Evolutionary conservation across 148 eudicot genomes (phyloP).

Genomic region (Simmondsia chinensis): DNA sequence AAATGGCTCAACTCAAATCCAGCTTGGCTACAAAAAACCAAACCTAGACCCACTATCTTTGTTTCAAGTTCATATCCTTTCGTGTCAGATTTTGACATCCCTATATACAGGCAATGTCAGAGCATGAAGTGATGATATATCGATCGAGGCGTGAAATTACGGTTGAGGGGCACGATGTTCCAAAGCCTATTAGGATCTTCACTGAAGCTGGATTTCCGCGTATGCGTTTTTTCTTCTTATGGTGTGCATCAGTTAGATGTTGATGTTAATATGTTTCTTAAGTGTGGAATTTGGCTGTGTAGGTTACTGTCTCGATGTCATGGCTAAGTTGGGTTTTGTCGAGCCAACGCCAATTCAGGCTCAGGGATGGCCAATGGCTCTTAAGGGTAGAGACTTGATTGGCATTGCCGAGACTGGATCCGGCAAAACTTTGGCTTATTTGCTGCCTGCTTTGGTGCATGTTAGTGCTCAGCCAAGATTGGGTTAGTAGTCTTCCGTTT

Average conservation of each 20-base stretch:
- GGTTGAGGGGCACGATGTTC: constrained; percentile 81
- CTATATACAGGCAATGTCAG: too few species aligned
- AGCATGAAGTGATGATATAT: constrained; percentile 45
- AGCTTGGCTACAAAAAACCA: too few species aligned
- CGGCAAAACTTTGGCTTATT: constrained; percentile 90
- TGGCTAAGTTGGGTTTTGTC: constrained; percentile 66
- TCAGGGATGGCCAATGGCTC: constrained; percentile 99
- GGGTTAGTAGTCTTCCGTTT: constrained; percentile 50
- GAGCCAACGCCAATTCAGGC: constrained; percentile 96
- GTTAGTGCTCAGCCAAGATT: constrained; percentile 84
- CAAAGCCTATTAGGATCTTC: constrained; percentile 72
- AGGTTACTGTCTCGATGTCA: constrained; percentile 77
- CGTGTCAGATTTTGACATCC: too few species aligned
- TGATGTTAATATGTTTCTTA: constrained; percentile 5
- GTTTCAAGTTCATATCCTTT: too few species aligned
- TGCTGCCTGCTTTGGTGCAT: constrained; percentile 87
- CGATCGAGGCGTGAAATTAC: constrained; percentile 67
- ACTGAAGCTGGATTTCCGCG: constrained; percentile 89
- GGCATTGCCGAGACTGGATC: constrained; percentile 99
- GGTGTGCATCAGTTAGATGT: too few species aligned
- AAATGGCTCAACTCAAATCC: too few species aligned
- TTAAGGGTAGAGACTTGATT: constrained; percentile 90
- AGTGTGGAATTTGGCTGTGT: constrained; percentile 12
- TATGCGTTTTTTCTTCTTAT: constrained; percentile 11
- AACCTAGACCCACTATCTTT: too few species aligned